These are phyloP conservation scores for Choanephora cucurbitarum DNA, from an alignment of 371 early-diverging fungal genomes.

Conservation along the genomic window DNA sequence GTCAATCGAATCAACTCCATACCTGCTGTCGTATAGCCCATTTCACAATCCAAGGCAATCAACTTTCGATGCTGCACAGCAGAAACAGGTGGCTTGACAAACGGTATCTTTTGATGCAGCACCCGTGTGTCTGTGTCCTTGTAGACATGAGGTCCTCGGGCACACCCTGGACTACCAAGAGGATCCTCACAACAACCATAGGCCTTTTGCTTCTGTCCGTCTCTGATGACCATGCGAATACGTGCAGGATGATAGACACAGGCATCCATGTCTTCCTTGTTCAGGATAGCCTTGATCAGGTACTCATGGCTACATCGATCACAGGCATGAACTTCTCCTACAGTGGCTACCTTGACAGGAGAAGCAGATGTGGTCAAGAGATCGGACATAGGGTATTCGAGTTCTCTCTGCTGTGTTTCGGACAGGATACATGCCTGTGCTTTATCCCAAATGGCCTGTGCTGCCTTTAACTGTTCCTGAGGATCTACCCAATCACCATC, in stretches of 20 bases:
- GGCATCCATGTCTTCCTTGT: slow-evolving; percentile 28
- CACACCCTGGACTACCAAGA: slow-evolving; percentile 49
- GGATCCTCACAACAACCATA: slow-evolving; percentile 53
- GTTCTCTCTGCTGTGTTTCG: slow-evolving; percentile 15
- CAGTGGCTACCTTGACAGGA: slow-evolving; percentile 25
- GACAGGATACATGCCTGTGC: slow-evolving; percentile 29
- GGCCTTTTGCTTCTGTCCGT: slow-evolving; percentile 45
- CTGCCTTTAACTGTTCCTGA: not conserved
- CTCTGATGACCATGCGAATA: slow-evolving; percentile 26
- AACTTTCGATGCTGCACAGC: not conserved
- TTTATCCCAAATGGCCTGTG: slow-evolving; percentile 5
- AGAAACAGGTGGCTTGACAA: slow-evolving; percentile 33
- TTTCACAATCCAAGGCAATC: slow-evolving; percentile 53
- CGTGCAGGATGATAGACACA: slow-evolving; percentile 50
- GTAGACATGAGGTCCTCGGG: slow-evolving; percentile 54
- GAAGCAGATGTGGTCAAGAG: slow-evolving; percentile 9
- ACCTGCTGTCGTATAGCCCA: slow-evolving; percentile 56
- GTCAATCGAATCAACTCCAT: slow-evolving; percentile 62
- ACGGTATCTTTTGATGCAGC: slow-evolving; percentile 51
- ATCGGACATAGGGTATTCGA: slow-evolving; percentile 46
- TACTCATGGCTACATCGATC: slow-evolving; percentile 54
- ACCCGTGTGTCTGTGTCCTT: slow-evolving; percentile 32
- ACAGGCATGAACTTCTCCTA: slow-evolving; percentile 24
- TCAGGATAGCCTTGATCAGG: slow-evolving; percentile 39
- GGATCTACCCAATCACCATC: slow-evolving; percentile 53